Evolutionary conservation across 169 alveolate genomes (phyloP), one percentile per base, ranked within the genome.

Genomic region (Plasmodium reichenowi): DNA sequence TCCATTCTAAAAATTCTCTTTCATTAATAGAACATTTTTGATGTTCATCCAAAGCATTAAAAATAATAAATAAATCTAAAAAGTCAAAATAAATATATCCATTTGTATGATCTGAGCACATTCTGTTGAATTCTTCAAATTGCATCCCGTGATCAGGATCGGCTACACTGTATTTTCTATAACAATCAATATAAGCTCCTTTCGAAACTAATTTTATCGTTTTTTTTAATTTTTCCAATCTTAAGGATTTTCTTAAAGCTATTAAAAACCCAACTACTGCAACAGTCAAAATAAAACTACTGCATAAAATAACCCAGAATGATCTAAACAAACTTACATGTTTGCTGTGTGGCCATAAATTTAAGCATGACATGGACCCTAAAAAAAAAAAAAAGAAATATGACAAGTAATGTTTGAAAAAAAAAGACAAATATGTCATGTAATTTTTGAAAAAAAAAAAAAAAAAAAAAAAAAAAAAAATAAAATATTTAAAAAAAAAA

Each of bases 61-160:
- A 96, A 52, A 96, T 94, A 52, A 96, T 96, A 78, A 95, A 95
- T 29, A 96, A 88, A 60, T 96, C 98, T n/a, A 95, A 92, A 15
- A 96, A 93, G 87, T 94, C 97, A 91, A 96, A 96, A 74, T 96
- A 98, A 58, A 94, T 93, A 54, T 94, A 87, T 32, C 98, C 98
- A 29, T 94, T 93, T 2, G 98, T 95, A 83, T 92, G 95, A 78
- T 96, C 98, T 3, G 98, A 96, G 68, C 98, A 94, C 93, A 96
- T 94, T 47, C 98, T 80, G 74, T 96, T 96, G 78, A 96, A 96
- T 87, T 96, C 98, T 91, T 96, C 93, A 74, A 96, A 94, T 88
- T 96, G 98, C 98, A 96, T 95, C 56, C 98, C 98, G 59, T 96
- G 96, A 47, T 93, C 97, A 13, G 98, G 98, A 87, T 96, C 98